Evolutionary conservation across 208 protist species (phyloP).

Genomic region (Leishmania amazonensis): DNA sequence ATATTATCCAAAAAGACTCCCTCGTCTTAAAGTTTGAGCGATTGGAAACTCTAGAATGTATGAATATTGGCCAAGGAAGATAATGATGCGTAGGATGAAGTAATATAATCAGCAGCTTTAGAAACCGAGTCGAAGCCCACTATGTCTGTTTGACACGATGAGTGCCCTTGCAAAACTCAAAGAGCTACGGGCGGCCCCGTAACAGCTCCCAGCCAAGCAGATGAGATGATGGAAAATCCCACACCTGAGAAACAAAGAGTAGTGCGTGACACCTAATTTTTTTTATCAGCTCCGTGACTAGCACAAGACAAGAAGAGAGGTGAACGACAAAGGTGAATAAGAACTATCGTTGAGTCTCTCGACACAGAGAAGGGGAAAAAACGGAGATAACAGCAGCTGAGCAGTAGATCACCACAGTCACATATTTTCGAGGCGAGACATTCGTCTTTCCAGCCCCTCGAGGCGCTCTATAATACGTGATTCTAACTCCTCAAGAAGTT

Average conservation of each 20-base stretch:
- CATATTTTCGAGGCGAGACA: conserved; percentile 23
- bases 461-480: conserved; percentile 30
- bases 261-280: neutral
- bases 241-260: neutral
- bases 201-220: neutral
- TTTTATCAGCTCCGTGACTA: neutral
- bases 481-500: conserved; percentile 40
- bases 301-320: neutral
- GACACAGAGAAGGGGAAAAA: neutral
- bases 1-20: neutral
- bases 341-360: neutral
- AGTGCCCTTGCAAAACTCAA: neutral
- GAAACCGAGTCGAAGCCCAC: neutral
- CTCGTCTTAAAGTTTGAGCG: neutral
- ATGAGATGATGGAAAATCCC: neutral
- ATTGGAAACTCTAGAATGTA: neutral
- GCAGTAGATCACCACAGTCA: neutral
- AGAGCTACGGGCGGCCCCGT: too few species aligned
- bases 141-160: neutral
- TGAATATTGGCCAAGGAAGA: neutral
- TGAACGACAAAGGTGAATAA: neutral
- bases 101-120: neutral
- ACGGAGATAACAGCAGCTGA: neutral
- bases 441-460: conserved; percentile 28
- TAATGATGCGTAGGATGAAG: neutral